Base-by-base conservation (phyloP, 1,139 yeast genomes). In the Blastobotrys apis region DNA sequence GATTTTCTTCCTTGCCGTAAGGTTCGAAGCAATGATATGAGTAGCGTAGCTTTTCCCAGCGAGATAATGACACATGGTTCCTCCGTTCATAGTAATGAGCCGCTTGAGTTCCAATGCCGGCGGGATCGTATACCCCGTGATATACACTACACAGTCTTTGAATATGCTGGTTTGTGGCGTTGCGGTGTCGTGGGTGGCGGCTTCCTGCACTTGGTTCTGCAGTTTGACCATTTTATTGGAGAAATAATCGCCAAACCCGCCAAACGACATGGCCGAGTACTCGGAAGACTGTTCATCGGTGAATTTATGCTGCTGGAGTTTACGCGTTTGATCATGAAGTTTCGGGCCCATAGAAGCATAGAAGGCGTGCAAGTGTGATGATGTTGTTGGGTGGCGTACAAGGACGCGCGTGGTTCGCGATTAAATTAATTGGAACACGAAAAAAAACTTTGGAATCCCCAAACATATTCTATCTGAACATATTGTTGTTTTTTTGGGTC, bases 121-220 rank as follows among this genome's bases (percentile, higher is more conserved):
- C 0, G 97, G 97, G 3, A 66, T 66, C 0, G 97, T 92, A 57
- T 83, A 80, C 0, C 98, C 98, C 58, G 88, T 90, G 19, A 92
- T 87, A 59, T 82, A 80, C 3, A 90, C 72, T 1, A 70, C 65
- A 59, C 92, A 84, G 2, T 74, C 79, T 42, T 65, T 56, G 58
- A 92, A 88, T 0, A 88, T 66, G 33, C 48, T 44, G 15, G 59
- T 56, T 13, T 72, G 60, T 29, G 78, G 44, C 13, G 45, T 44
- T 5, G 46, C 62, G 3, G 12, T 15, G 3, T 75, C 65, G 48
- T 71, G 77, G 13, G 68, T 70, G 35, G 68, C 71, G 59, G 83
- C 54, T 25, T 54, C 57, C 31, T 52, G 53, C 6, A 62, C 95
- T 47, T 81, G 80, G 43, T 73, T 68, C 56, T 77, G 85, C 52